Percentiles rank a stretch among this genome's conserved stretches.
phyloP scores from a whole-genome alignment of 257 asterid species.

The Knoxia roxburghii region DNA sequence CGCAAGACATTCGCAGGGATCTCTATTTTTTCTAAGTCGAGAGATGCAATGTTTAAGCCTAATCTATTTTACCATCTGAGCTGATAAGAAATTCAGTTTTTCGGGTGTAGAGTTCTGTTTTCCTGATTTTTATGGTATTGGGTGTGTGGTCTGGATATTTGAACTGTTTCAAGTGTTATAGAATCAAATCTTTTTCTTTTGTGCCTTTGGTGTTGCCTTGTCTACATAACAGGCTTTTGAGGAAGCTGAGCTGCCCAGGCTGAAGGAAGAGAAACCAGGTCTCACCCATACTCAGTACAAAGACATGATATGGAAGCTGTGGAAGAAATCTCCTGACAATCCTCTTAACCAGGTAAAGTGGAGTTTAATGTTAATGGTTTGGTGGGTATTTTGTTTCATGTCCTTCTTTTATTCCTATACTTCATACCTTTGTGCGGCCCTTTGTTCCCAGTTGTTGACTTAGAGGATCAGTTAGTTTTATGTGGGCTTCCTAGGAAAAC shows the following conservation, averaged over 20 bases:
- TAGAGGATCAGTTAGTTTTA: not conserved
- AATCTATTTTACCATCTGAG: not conserved
- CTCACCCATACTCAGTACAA: constrained; percentile 43
- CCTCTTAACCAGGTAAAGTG: constrained; percentile 77
- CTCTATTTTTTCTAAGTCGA: no score
- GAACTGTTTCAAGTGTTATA: not conserved
- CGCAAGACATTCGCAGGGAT: no score
- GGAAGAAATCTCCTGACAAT: constrained; percentile 95
- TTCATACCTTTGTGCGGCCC: not conserved
- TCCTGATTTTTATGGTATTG: not conserved
- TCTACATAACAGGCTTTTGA: constrained; percentile 25
- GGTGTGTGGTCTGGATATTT: not conserved
- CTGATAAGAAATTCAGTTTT: not conserved
- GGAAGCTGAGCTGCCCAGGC: constrained; percentile 27
- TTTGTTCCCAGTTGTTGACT: not conserved
- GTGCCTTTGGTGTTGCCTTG: not conserved
- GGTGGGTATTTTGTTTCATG: not conserved
- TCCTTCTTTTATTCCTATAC: not conserved
- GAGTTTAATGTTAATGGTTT: not conserved
- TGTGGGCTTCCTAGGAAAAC: not conserved
- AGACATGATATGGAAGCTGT: constrained; percentile 93
- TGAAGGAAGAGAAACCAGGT: constrained; percentile 46
- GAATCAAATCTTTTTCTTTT: not conserved
- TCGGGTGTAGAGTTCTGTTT: not conserved
- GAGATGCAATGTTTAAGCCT: not conserved